A percentile compares a stretch with the other conserved stretches of the same genome.
Evolutionary conservation across 2,329 filamentous ascomycete genomes (phyloP).

Genomic region (Byssoonygena ceratinophila): DNA sequence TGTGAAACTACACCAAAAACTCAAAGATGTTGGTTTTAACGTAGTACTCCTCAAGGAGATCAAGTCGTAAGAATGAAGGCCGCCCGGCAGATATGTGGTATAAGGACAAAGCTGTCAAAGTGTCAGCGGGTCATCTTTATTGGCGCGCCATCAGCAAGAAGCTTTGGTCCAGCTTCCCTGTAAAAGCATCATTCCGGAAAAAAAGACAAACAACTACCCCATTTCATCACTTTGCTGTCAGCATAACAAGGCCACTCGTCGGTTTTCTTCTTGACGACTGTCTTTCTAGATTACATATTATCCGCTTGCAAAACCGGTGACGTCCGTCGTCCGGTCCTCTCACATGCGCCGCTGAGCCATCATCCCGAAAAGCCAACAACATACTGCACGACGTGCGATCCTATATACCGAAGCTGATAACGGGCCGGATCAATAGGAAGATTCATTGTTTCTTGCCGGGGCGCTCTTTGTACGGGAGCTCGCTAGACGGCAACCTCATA

Average conservation of each 20-base stretch:
- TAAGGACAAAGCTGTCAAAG: not conserved
- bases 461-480: not conserved
- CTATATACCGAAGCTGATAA: not conserved
- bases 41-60: too few species aligned
- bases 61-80: too few species aligned
- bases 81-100: not conserved
- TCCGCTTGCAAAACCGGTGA: too few species aligned
- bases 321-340: too few species aligned
- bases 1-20: too few species aligned
- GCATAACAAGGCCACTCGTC: not conserved
- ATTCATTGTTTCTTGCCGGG: not conserved
- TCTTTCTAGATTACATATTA: too few species aligned
- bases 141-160: not conserved
- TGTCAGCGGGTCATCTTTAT: not conserved
- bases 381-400: not conserved
- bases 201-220: not conserved
- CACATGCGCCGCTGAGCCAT: not conserved
- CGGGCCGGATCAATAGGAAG: not conserved
- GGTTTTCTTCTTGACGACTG: not conserved
- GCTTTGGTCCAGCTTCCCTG: constrained; percentile 7
- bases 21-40: too few species aligned
- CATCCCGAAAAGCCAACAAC: not conserved
- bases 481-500: too few species aligned
- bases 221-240: not conserved
- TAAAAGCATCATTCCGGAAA: not conserved